A percentile compares a stretch with the other conserved stretches of the same genome.
These are phyloP conservation scores for Colletotrichum sp. DNA, from an alignment of 2,329 filamentous ascomycete genomes.

Conservation along the genomic window DNA sequence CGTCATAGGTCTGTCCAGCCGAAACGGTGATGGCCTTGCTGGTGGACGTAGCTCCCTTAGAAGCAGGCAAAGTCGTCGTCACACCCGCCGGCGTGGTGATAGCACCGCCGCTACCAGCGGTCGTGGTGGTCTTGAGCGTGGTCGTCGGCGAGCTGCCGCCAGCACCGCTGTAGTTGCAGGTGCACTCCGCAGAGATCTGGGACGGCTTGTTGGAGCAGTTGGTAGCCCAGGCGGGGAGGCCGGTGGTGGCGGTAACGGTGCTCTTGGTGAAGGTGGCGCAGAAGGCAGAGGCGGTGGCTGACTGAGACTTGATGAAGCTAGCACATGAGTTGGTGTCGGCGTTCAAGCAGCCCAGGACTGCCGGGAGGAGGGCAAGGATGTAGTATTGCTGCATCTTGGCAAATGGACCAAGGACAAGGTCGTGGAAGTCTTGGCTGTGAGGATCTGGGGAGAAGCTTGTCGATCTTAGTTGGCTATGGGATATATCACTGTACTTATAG, in stretches of 20 bases:
- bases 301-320: conserved; percentile 35
- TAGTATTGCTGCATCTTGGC: conserved; percentile 23
- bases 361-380: conserved; percentile 26
- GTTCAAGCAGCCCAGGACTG: conserved; percentile 33
- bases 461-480: neutral
- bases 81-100: conserved; percentile 15
- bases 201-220: conserved; percentile 32
- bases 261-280: conserved; percentile 36
- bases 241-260: conserved; percentile 30
- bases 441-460: neutral
- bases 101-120: neutral
- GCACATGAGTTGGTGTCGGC: conserved; percentile 32
- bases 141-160: conserved; percentile 10
- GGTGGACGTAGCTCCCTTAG: conserved; percentile 41
- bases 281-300: conserved; percentile 34
- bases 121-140: conserved; percentile 11
- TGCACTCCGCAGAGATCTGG: conserved; percentile 34
- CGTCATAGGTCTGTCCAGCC: conserved; percentile 50
- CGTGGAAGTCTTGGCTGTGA: neutral
- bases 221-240: conserved; percentile 31
- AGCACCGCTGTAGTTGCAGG: conserved; percentile 27
- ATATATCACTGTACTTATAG: neutral
- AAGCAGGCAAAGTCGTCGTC: conserved; percentile 39
- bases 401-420: neutral
- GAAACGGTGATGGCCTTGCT: conserved; percentile 44